A percentile compares a stretch with the other conserved stretches of the same genome.
Evolutionary conservation across 2,329 filamentous ascomycete species (phyloP).

Genomic region (Sporothrix luriei): DNA sequence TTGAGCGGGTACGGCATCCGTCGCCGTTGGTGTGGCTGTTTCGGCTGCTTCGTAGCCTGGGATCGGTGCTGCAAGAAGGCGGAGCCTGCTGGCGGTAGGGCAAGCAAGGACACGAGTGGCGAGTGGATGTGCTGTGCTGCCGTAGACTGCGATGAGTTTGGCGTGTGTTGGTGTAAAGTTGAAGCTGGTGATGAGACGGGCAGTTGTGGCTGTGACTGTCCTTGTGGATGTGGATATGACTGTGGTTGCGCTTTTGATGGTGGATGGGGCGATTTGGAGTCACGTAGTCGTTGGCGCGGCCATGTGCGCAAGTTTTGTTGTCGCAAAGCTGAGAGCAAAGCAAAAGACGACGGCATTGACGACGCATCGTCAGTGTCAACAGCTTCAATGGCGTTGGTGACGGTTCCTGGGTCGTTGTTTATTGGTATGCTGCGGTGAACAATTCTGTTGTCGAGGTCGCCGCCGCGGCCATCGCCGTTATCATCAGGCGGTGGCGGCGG

Average conservation of each 20-base stretch:
- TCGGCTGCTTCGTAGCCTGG: neutral
- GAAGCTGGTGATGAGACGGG: neutral
- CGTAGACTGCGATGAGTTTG: neutral
- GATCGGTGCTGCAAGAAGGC: conserved; percentile 20
- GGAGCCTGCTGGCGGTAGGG: conserved; percentile 1
- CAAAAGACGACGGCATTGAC: neutral
- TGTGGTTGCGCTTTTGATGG: neutral
- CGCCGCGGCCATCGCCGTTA: neutral
- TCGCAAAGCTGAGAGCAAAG: neutral
- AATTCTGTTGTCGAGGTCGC: conserved; percentile 14
- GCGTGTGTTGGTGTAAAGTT: neutral
- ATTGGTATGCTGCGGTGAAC: conserved; percentile 13
- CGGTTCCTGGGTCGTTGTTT: conserved; percentile 2
- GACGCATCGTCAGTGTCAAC: neutral
- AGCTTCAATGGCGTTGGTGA: neutral
- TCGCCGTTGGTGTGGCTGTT: neutral
- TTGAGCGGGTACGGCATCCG: conserved; percentile 8
- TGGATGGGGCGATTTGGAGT: conserved; percentile 16
- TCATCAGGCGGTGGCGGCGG: conserved; percentile 18
- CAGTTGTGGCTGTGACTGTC: neutral
- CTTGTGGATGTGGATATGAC: neutral
- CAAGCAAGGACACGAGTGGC: conserved; percentile 9
- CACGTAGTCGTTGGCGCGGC: conserved; percentile 23
- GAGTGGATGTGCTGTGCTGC: neutral
- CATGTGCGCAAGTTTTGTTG: neutral